Conservation (phyloP, 306 rosid genomes). For the Cucurbita moschata region DNA sequence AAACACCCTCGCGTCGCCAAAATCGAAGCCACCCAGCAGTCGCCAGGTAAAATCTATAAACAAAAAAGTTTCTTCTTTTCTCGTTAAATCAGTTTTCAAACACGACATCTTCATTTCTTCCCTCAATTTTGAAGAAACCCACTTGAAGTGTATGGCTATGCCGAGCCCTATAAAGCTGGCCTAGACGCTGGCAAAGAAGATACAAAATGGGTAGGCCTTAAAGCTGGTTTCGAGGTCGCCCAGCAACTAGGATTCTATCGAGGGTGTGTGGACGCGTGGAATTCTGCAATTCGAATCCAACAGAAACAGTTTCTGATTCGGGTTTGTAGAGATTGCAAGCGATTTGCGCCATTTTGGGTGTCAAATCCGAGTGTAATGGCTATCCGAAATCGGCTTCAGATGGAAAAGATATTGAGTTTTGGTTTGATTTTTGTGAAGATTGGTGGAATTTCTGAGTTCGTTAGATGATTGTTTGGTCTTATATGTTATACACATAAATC, state of each 20-base stretch:
- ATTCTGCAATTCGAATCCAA: slow-evolving; percentile 30
- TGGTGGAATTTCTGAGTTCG: background rate
- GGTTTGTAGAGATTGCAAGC: slow-evolving; percentile 37
- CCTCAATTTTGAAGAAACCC: slow-evolving; percentile 45
- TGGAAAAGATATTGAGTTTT: slow-evolving; percentile 31
- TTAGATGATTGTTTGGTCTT: background rate
- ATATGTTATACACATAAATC: background rate
- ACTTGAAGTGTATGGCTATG: slow-evolving; percentile 50
- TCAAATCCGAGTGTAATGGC: slow-evolving; percentile 52
- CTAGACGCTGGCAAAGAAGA: slow-evolving; percentile 43
- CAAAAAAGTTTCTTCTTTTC: background rate
- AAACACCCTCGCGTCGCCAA: background rate
- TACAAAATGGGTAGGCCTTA: slow-evolving; percentile 51
- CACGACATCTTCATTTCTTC: slow-evolving; percentile 51
- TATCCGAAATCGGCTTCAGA: slow-evolving; percentile 32
- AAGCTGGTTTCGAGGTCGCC: slow-evolving; percentile 59
- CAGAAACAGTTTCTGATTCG: slow-evolving; percentile 35
- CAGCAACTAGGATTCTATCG: slow-evolving; percentile 68
- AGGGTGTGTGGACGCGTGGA: slow-evolving; percentile 54
- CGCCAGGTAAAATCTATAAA: background rate
- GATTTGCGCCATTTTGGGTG: slow-evolving; percentile 46
- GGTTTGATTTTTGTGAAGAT: slow-evolving; percentile 2
- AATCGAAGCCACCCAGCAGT: background rate
- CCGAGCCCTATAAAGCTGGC: slow-evolving; percentile 48
- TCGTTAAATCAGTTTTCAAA: slow-evolving; percentile 10